Evolutionary conservation across 169 alveolate species (phyloP), one percentile per base, ranked within the genome.

Genomic region (Babesia bovis): DNA sequence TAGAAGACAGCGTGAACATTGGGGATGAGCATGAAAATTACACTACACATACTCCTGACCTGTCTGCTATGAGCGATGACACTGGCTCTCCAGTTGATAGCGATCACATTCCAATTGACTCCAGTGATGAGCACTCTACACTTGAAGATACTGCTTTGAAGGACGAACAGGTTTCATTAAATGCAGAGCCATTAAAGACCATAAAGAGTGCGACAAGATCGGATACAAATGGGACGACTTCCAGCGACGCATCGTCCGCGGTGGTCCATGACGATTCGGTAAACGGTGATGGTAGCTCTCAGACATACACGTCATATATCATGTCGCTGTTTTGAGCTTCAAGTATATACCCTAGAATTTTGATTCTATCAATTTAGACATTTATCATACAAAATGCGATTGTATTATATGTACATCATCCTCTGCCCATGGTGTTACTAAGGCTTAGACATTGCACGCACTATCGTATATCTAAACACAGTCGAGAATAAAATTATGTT

Each of bases 291-390:
- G 47, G n/a, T 4, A 33, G 2, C 10, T 35, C 45, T 5, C 5
- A 40, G 47, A 23, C 19, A 7, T 56, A 56, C 50, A 13, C 66
- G 0, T 56, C 66, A 6, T 56, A 56, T 44, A 45, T 56, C 33
- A 56, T 56, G 66, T 12, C 47, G 6, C 40, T 56, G 10, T 56
- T 56, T 44, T 56, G 26, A 52, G 38, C n/a, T n/a, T n/a, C n/a
- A n/a, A n/a, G n/a, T n/a, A n/a, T n/a, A n/a, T n/a, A n/a, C 50
- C 50, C 50, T 13, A 13, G 13, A 41, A 41, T n/a, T n/a, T n/a
- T n/a, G n/a, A n/a, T n/a, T n/a, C n/a, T n/a, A n/a, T n/a, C n/a
- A n/a, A n/a, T n/a, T n/a, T n/a, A n/a, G n/a, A n/a, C n/a, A n/a
- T n/a, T n/a, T n/a, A n/a, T n/a, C n/a, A n/a, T n/a, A n/a, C n/a